Percentiles rank a stretch among this genome's conserved stretches.
phyloP scores from a whole-genome alignment of 2,329 filamentous ascomycete genomes.

The Beauveria scarabaeidicola region DNA sequence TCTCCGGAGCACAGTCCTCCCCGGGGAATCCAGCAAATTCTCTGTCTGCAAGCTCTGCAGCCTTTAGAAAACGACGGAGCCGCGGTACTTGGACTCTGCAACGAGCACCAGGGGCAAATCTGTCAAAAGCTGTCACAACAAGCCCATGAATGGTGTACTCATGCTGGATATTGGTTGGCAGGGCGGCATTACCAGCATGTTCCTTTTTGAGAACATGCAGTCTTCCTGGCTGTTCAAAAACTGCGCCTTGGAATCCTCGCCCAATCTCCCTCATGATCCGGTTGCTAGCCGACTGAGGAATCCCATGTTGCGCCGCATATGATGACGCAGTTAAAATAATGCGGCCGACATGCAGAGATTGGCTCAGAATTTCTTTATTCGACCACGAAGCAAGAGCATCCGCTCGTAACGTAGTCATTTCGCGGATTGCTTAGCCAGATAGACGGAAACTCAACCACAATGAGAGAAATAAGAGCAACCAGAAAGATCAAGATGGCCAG shows the following conservation, averaged over 20 bases:
- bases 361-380: not conserved
- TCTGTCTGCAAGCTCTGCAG: not conserved
- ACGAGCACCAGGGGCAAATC: not conserved
- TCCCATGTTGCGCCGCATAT: not conserved
- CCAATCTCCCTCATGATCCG: slow-evolving; percentile 19
- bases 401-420: not conserved
- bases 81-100: slow-evolving; percentile 7
- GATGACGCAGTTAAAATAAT: not conserved
- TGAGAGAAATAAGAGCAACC: too few species aligned
- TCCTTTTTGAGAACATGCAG: slow-evolving; percentile 14
- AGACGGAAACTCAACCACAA: too few species aligned
- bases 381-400: not conserved
- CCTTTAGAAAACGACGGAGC: not conserved
- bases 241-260: slow-evolving; percentile 13
- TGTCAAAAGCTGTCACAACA: slow-evolving; percentile 7
- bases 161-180: slow-evolving; percentile 7
- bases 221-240: slow-evolving; percentile 15
- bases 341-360: not conserved
- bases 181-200: slow-evolving; percentile 12
- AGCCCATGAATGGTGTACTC: slow-evolving; percentile 10
- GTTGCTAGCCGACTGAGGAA: too few species aligned
- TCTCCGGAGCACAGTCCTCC: not conserved
- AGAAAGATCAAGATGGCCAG: too few species aligned
- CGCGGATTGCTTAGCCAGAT: not conserved
- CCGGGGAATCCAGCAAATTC: slow-evolving; percentile 5